Evolutionary conservation across 208 protist species (phyloP).

Genomic region (Blastocrithidia nonstop): DNA sequence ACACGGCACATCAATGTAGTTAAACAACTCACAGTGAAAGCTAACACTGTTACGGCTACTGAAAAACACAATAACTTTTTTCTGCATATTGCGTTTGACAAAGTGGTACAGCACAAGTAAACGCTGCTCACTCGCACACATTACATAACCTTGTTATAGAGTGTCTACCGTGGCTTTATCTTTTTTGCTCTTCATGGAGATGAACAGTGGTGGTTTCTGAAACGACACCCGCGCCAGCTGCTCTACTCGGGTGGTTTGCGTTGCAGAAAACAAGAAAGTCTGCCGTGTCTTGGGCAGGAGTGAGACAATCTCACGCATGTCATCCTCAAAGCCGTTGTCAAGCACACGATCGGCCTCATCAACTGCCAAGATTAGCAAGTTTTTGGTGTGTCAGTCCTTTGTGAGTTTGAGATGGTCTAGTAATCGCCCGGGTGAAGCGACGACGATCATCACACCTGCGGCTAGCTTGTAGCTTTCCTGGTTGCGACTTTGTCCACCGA

Average conservation of each 20-base stretch:
- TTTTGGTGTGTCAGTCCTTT: slow-evolving; percentile 93
- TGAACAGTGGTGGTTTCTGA: slow-evolving; percentile 87
- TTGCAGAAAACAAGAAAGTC: slow-evolving; percentile 98
- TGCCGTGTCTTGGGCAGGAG: slow-evolving; percentile 94
- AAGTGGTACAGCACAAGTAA: slow-evolving; percentile 98
- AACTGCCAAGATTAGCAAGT: slow-evolving; percentile 94
- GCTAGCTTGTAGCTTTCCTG: slow-evolving; percentile 83
- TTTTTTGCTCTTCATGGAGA: slow-evolving; percentile 91
- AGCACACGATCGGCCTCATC: slow-evolving; percentile 99
- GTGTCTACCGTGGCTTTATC: slow-evolving; percentile 88
- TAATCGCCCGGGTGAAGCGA: slow-evolving; percentile 88
- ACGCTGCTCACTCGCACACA: slow-evolving; percentile 89
- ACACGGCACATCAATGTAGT: slow-evolving; percentile 99
- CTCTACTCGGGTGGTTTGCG: slow-evolving; percentile 97
- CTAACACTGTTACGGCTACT: slow-evolving; percentile 96
- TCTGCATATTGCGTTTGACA: slow-evolving; percentile 96
- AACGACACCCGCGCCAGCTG: slow-evolving; percentile 93
- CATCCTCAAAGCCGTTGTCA: slow-evolving; percentile 96
- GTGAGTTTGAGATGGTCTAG: slow-evolving; percentile 98
- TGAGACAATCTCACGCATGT: slow-evolving; percentile 97
- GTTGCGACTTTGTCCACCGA: slow-evolving; percentile 81
- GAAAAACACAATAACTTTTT: slow-evolving; percentile 99
- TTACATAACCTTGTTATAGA: slow-evolving; percentile 96
- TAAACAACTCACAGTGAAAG: slow-evolving; percentile 98
- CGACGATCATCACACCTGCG: slow-evolving; percentile 80